phyloP scores from a whole-genome alignment of 2,329 filamentous ascomycete species.

The Fusarium robinianum region DNA sequence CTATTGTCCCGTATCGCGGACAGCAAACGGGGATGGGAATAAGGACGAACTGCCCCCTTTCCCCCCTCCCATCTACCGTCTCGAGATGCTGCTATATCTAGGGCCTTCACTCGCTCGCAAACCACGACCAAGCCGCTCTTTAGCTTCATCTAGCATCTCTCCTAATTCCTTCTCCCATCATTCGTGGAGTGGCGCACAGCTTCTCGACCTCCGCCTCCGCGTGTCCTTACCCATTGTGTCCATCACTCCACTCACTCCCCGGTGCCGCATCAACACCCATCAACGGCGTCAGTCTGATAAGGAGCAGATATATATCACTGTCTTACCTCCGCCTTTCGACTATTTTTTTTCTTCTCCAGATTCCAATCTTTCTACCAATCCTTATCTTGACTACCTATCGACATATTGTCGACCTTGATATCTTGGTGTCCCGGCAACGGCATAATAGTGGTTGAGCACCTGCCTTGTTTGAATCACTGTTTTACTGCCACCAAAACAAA shows the following conservation, averaged over 20 bases:
- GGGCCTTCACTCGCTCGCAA: slow-evolving; percentile 4
- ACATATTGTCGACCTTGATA: too few species aligned
- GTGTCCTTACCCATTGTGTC: slow-evolving; percentile 26
- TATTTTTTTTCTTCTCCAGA: too few species aligned
- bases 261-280: slow-evolving; percentile 15
- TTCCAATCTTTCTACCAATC: too few species aligned
- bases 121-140: background rate
- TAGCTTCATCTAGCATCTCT: slow-evolving; percentile 15
- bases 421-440: too few species aligned
- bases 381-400: too few species aligned
- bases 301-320: slow-evolving; percentile 22
- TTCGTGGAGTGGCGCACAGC: slow-evolving; percentile 28
- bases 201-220: slow-evolving; percentile 22
- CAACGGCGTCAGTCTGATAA: slow-evolving; percentile 15
- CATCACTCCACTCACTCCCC: slow-evolving; percentile 18
- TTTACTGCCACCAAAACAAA: too few species aligned
- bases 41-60: slow-evolving; percentile 7
- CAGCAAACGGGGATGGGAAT: slow-evolving; percentile 1
- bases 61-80: background rate
- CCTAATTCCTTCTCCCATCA: slow-evolving; percentile 5
- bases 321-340: too few species aligned
- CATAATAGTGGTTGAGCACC: too few species aligned
- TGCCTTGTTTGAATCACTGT: too few species aligned
- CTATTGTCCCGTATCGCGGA: slow-evolving; percentile 16
- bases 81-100: slow-evolving; percentile 20